Evolutionary conservation across 2,329 filamentous ascomycete species (phyloP).

Genomic region (Colletotrichum cordylinicola): DNA sequence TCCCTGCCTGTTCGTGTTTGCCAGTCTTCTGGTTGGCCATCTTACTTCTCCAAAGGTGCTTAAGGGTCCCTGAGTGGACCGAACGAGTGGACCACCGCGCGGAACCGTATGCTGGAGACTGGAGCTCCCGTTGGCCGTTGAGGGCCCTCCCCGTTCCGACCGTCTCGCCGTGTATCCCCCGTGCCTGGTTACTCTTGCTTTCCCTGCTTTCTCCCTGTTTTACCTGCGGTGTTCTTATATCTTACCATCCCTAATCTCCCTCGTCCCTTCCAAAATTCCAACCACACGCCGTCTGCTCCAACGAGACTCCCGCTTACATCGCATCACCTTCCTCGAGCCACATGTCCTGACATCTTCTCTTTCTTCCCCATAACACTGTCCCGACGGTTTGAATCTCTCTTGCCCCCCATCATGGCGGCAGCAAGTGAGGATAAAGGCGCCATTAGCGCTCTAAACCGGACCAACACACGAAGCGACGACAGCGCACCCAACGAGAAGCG

Average conservation of each 20-base stretch:
- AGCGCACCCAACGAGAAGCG: slow-evolving; percentile 1
- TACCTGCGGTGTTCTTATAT: background rate
- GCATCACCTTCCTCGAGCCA: background rate
- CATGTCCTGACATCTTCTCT: background rate
- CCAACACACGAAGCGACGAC: background rate
- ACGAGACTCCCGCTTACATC: background rate
- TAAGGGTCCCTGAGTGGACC: background rate
- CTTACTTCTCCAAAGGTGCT: background rate
- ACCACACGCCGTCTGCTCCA: background rate
- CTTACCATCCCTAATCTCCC: background rate
- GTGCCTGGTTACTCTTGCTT: background rate
- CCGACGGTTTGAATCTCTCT: background rate
- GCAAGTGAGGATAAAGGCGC: background rate
- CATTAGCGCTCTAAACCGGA: background rate
- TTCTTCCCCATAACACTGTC: background rate
- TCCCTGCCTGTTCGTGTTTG: background rate
- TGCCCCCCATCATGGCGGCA: background rate
- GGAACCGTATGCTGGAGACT: slow-evolving; percentile 1
- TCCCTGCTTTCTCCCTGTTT: background rate
- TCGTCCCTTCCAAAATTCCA: background rate
- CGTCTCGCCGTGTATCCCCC: background rate
- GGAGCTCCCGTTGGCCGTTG: background rate
- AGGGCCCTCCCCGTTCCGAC: background rate
- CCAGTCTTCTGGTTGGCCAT: background rate
- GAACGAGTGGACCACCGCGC: background rate